Evolutionary conservation across 192 early-diverging fungal species (phyloP).

Genomic region (Coemansia sp.): DNA sequence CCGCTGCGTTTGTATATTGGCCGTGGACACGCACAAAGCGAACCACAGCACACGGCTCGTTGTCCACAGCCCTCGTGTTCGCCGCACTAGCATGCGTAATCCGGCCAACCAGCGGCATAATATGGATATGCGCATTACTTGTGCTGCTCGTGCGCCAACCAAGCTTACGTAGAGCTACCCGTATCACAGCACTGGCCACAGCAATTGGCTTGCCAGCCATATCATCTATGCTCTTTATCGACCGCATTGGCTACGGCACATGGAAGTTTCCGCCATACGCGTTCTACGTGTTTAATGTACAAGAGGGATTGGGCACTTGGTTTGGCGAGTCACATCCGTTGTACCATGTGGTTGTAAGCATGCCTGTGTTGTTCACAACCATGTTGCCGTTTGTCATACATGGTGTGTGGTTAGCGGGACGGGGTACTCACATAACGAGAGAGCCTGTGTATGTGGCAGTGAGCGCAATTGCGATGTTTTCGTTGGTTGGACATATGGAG

Average conservation of each 20-base stretch:
- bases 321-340: slow-evolving; percentile 91
- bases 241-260: slow-evolving; percentile 67
- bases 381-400: slow-evolving; percentile 68
- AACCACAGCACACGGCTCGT: background rate
- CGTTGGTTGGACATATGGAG: slow-evolving; percentile 86
- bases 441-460: slow-evolving; percentile 48
- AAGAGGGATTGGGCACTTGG: slow-evolving; percentile 77
- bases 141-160: slow-evolving; percentile 53
- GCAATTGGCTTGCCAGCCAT: slow-evolving; percentile 50
- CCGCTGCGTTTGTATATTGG: slow-evolving; percentile 82
- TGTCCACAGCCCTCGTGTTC: slow-evolving; percentile 58
- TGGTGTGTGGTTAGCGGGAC: slow-evolving; percentile 49
- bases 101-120: slow-evolving; percentile 82
- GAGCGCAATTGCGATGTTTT: slow-evolving; percentile 66
- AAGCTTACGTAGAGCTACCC: slow-evolving; percentile 8
- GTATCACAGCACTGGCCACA: slow-evolving; percentile 6
- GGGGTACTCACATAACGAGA: background rate
- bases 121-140: slow-evolving; percentile 81
- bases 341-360: slow-evolving; percentile 84
- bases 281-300: slow-evolving; percentile 83
- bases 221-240: slow-evolving; percentile 57
- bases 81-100: slow-evolving; percentile 83
- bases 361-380: slow-evolving; percentile 75
- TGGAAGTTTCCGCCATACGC: slow-evolving; percentile 74
- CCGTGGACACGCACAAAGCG: slow-evolving; percentile 56